A percentile compares a stretch with the other conserved stretches of the same genome.
These are phyloP conservation scores for Penstemon newberryi DNA, from an alignment of 257 asterid genomes.

Conservation along the genomic window DNA sequence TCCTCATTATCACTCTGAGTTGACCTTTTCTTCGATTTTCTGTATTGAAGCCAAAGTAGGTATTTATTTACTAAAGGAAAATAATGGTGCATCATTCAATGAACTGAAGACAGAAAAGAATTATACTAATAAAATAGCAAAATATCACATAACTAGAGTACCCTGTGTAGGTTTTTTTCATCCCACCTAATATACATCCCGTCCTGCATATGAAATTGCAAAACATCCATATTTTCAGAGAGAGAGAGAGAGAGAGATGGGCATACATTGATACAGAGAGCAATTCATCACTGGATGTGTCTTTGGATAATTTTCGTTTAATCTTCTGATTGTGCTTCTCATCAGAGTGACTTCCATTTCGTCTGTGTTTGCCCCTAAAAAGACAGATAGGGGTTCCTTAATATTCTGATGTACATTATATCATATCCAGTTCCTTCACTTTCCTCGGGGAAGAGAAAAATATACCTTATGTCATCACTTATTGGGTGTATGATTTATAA, in stretches of 20 bases:
- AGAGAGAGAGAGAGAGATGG: slow-evolving; percentile 33
- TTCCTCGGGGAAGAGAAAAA: slow-evolving; percentile 13
- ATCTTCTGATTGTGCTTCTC: slow-evolving; percentile 38
- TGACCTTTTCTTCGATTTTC: slow-evolving; percentile 46
- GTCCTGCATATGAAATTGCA: too few species aligned
- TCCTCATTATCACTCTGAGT: slow-evolving; percentile 30
- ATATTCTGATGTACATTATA: slow-evolving; percentile 14
- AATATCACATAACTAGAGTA: neutral
- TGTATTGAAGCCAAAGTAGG: slow-evolving; percentile 25
- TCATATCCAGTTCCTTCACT: slow-evolving; percentile 15
- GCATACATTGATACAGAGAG: slow-evolving; percentile 54
- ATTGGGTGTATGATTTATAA: neutral
- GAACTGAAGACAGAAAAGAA: neutral
- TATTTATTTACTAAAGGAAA: neutral
- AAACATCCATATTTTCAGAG: neutral
- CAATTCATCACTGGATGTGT: slow-evolving; percentile 55
- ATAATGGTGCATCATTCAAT: neutral
- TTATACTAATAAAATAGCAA: too few species aligned
- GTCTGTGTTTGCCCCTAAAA: slow-evolving; percentile 51
- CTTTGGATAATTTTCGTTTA: slow-evolving; percentile 36
- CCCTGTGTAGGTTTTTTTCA: neutral
- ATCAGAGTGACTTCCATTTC: slow-evolving; percentile 35
- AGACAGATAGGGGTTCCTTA: slow-evolving; percentile 17
- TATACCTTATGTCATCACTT: slow-evolving; percentile 5
- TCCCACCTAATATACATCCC: neutral